Conservation (phyloP, 2,329 filamentous ascomycete species). For the Aspergillus fumigatus region DNA sequence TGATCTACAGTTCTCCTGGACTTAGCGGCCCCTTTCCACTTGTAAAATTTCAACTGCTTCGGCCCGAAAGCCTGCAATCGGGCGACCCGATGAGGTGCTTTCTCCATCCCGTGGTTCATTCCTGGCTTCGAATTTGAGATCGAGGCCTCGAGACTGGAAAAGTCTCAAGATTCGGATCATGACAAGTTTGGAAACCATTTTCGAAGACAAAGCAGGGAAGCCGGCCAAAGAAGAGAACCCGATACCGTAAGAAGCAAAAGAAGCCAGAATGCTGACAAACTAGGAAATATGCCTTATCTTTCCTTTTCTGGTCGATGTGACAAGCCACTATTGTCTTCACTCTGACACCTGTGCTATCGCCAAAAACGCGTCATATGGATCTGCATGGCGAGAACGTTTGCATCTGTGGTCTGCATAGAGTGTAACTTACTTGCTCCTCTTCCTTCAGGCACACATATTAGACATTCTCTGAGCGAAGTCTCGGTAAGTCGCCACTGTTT, state of each 20-base stretch:
- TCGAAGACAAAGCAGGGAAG: neutral
- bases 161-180: neutral
- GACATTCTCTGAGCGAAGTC: conserved; percentile 13
- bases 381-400: neutral
- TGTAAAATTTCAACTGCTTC: neutral
- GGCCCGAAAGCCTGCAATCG: neutral
- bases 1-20: neutral
- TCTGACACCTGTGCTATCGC: neutral
- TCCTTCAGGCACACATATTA: neutral
- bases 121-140: neutral
- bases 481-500: neutral
- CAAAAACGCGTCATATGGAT: neutral
- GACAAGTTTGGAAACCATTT: too few relatives aligned
- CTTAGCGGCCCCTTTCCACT: neutral
- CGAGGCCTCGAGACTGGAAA: neutral
- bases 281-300: neutral
- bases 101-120: neutral
- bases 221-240: neutral
- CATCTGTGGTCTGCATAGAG: neutral
- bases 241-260: neutral
- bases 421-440: neutral
- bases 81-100: neutral
- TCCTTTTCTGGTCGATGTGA: neutral
- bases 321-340: neutral
- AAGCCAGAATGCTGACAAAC: neutral